phyloP scores from a whole-genome alignment of 306 rosid genomes.

The Chamaecrista fasciculata region DNA sequence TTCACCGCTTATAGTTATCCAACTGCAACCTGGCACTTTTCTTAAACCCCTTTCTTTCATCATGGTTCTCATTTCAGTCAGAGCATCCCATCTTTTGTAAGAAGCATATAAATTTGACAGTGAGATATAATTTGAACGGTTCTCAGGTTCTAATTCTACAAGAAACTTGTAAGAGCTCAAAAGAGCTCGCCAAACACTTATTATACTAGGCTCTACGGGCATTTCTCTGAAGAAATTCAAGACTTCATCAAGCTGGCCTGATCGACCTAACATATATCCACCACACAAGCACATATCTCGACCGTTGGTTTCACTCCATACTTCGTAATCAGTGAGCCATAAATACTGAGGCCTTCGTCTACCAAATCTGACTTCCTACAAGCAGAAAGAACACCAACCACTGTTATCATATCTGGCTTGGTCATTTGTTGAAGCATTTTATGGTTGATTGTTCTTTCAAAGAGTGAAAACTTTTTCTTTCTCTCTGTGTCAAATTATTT shows the following conservation, averaged over 20 bases:
- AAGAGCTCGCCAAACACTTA: conserved; percentile 84
- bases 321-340: conserved; percentile 36
- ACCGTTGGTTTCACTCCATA: conserved; percentile 55
- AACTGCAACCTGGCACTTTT: conserved; percentile 81
- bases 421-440: conserved; percentile 55
- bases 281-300: conserved; percentile 77
- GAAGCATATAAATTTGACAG: conserved; percentile 72
- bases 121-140: conserved; percentile 69
- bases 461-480: no score
- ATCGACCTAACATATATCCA: conserved; percentile 70
- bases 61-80: conserved; percentile 59
- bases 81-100: conserved; percentile 64
- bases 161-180: conserved; percentile 56
- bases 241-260: conserved; percentile 65
- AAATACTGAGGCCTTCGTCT: conserved; percentile 65
- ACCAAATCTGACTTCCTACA: conserved; percentile 73
- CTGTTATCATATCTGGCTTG: conserved; percentile 67
- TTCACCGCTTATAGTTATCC: conserved; percentile 54
- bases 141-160: conserved; percentile 66
- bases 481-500: no score
- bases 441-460: no score
- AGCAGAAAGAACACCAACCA: conserved; percentile 72
- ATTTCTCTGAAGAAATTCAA: conserved; percentile 54
- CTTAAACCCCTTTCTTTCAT: conserved; percentile 75
- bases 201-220: conserved; percentile 60